A percentile compares a stretch with the other conserved stretches of the same genome.
Conservation (phyloP, 2,329 filamentous ascomycete species). For the Rugonectria rugulosa region DNA sequence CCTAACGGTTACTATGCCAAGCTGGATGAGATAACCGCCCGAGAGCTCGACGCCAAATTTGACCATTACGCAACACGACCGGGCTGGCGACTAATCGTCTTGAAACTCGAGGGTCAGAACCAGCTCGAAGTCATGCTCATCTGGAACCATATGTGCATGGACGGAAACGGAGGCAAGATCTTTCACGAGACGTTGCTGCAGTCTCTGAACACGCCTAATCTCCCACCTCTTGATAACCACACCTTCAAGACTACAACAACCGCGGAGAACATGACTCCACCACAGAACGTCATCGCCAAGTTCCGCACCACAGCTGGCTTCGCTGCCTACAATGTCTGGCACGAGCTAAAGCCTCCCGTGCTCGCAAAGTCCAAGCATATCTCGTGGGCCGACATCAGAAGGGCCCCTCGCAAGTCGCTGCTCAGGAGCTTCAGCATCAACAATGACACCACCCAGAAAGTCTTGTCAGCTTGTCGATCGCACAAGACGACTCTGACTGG, state of each 20-base stretch:
- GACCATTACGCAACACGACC: conserved; percentile 32
- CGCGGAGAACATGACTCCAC: conserved; percentile 34
- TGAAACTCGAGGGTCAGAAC: conserved; percentile 14
- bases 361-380: conserved; percentile 28
- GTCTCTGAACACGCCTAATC: conserved; percentile 32
- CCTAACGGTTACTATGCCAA: conserved; percentile 1
- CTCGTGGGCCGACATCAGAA: conserved; percentile 28
- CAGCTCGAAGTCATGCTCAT: conserved; percentile 38
- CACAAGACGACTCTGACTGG: conserved; percentile 4
- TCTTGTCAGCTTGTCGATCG: background rate
- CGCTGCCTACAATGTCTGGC: conserved; percentile 21
- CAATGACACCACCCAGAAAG: background rate
- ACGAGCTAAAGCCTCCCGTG: conserved; percentile 22
- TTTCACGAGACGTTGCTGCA: conserved; percentile 41
- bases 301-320: conserved; percentile 29
- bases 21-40: conserved; percentile 11
- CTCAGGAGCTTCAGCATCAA: conserved; percentile 25
- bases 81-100: conserved; percentile 35
- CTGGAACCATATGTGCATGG: conserved; percentile 38
- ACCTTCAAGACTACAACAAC: background rate
- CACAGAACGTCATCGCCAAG: conserved; percentile 34
- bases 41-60: conserved; percentile 32
- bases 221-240: background rate
- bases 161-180: conserved; percentile 42
- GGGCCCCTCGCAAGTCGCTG: too few relatives aligned